Evolutionary conservation across 2,329 filamentous ascomycete genomes (phyloP), one percentile per base, ranked within the genome.

Genomic region (Aspergillus vadensis): DNA sequence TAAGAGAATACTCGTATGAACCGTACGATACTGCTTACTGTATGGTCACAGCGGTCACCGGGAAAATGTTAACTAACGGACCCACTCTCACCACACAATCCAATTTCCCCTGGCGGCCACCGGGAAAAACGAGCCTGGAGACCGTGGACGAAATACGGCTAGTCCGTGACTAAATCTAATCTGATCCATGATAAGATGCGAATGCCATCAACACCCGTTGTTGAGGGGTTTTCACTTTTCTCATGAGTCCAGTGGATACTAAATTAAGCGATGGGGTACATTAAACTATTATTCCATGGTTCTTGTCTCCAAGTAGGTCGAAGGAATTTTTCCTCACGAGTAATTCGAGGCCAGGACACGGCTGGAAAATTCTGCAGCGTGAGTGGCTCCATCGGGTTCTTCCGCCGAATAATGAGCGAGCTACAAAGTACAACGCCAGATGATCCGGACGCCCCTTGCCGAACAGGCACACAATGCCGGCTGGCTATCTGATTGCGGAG

Each of bases 141-240:
- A 44, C 41, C 41, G 41, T 44, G 41, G 41, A 21, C 2, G 41
- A 44, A 14, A 36, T 12, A 10, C 41, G 41, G 17, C 41, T 44
- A 44, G 41, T 44, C 41, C 19, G 41, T 12, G 17, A 21, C 19
- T 19, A n/a, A 14, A 49, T 49, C 44, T 49, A 49, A 49, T 49
- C 44, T 49, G 44, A 49, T 49, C 44, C 44, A 49, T 49, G 44
- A 49, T 49, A 49, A 49, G 44, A 49, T 49, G 44, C 21, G 12
- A 36, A 36, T 36, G 12, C 32, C 32, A 36, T 36, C 32, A 36
- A 36, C 32, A 14, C 32, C 10, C 32, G 32, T 15, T 14, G 32
- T 36, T 15, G 39, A 43, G 39, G 39, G 39, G 32, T 14, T 36
- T 32, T 36, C 32, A 36, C 12, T 36, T 32, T 36, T 36, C 32